Evolutionary conservation across 1,284 basidiomycete genomes (phyloP), one percentile per base, ranked within the genome.

Genomic region (Ganoderma resinaceum): DNA sequence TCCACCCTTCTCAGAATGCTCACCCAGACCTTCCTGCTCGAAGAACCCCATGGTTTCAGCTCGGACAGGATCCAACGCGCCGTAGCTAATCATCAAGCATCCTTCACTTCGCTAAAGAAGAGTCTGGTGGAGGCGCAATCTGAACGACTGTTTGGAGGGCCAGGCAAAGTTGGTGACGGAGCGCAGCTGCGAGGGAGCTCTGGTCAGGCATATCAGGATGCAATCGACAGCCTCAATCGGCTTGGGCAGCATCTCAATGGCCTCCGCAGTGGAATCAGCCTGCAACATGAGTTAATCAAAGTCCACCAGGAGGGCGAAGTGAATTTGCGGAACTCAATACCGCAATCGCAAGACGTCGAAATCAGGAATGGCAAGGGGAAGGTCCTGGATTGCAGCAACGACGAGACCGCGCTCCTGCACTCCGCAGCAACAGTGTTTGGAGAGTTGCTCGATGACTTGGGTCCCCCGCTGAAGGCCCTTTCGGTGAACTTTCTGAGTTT

Each of bases 191-290:
- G 83, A 67, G 84, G 76, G 73, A 81, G 82, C 33, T 81, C 85
- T 16, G 80, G 85, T 49, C 79, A 84, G 65, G 90, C 93, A 0
- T 97, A 98, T 73, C 91, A 95, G 71, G 93, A 95, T 68, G 93
- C 94, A 0, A 90, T 97, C 6, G 90, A 89, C 66, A 92, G 90
- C 71, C 84, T 98, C 75, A 96, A 93, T 69, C 84, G 95, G 20
- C 86, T 98, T 3, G 96, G 94, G 0, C 96, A 98, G 76, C 96
- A 98, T 81, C 81, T 98, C 52, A 95, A 92, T 63, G 95, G 96
- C 26, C 82, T 98, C 67, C 82, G 96, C 58, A 91, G 93, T 68
- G 93, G 95, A 0, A 95, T 93, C 2, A 86, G 89, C 38, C 79
- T 98, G 37, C 95, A 97, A 76, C 90, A 92, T 68, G 93, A 96